Percentiles rank a stretch among this genome's conserved stretches.
These are phyloP conservation scores for Daldinia eschscholtzii DNA, from an alignment of 2,329 filamentous ascomycete species.

Conservation along the genomic window DNA sequence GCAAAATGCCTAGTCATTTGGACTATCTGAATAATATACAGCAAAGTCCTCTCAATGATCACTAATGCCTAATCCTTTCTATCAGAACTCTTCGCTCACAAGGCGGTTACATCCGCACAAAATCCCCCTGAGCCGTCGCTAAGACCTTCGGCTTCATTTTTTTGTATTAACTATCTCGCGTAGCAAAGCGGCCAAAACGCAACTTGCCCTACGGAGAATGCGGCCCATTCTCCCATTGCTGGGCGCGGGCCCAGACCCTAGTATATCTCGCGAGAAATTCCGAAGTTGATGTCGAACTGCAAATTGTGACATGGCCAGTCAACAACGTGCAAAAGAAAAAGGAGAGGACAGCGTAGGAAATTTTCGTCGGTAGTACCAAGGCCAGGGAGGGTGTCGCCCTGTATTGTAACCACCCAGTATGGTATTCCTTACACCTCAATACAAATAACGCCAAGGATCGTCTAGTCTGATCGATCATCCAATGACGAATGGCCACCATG, in stretches of 20 bases:
- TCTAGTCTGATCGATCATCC: constrained; percentile 50
- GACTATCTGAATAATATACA: constrained; percentile 55
- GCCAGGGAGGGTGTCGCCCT: constrained; percentile 40
- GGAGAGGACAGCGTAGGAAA: constrained; percentile 50
- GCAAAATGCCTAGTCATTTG: constrained; percentile 48
- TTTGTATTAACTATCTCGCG: constrained; percentile 49
- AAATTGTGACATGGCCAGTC: constrained; percentile 37
- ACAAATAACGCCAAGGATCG: constrained; percentile 53
- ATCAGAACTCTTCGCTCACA: constrained; percentile 45
- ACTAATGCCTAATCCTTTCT: constrained; percentile 48
- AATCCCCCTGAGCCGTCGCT: constrained; percentile 36
- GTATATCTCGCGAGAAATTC: constrained; percentile 47
- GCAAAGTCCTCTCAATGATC: constrained; percentile 49
- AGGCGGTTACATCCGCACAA: constrained; percentile 44
- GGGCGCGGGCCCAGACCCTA: constrained; percentile 40
- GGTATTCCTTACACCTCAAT: constrained; percentile 50
- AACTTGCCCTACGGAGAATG: constrained; percentile 31
- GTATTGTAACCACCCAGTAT: constrained; percentile 44
- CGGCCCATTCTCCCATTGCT: constrained; percentile 27
- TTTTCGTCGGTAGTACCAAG: constrained; percentile 42
- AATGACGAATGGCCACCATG: constrained; percentile 53
- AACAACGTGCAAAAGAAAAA: constrained; percentile 45
- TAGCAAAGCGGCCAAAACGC: constrained; percentile 40
- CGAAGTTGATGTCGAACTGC: constrained; percentile 42
- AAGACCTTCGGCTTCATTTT: constrained; percentile 42